Evolutionary conservation across 495 filamentous ascomycete species (phyloP).

Genomic region (Aspergillus sclerotiicarbonarius): DNA sequence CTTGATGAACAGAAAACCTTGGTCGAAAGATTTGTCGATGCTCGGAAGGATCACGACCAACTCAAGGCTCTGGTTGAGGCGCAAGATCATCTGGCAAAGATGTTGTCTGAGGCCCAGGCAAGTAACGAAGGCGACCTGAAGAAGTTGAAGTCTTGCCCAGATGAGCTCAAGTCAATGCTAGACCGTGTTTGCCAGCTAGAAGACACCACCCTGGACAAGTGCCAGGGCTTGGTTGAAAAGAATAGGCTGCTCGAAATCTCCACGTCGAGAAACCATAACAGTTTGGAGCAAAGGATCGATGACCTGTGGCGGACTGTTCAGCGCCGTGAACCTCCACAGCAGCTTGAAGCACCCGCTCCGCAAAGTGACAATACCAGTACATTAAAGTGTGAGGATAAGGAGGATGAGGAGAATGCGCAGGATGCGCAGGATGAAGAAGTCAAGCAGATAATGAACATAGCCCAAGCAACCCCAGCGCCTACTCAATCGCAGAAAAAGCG

Average conservation of each 20-base stretch:
- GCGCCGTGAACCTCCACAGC: not conserved
- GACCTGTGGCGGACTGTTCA: not conserved
- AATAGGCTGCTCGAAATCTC: not conserved
- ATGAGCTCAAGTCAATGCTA: slow-evolving; percentile 1
- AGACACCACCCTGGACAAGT: not conserved
- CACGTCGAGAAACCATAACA: not conserved
- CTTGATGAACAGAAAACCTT: slow-evolving; percentile 7
- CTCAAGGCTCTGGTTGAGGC: not conserved
- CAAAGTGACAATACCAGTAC: not conserved
- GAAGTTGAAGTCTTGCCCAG: not conserved
- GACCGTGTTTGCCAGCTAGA: slow-evolving; percentile 2
- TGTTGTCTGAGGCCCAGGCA: not conserved
- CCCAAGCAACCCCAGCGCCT: slow-evolving; percentile 5
- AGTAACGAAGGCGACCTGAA: not conserved
- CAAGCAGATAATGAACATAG: not conserved
- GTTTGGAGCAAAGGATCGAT: not conserved
- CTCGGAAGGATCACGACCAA: not conserved
- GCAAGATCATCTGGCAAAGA: not conserved
- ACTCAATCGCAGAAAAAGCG: slow-evolving; percentile 13
- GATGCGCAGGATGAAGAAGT: not conserved
- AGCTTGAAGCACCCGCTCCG: not conserved
- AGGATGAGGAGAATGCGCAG: not conserved
- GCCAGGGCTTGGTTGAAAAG: slow-evolving; percentile 1
- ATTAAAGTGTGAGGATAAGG: not conserved
- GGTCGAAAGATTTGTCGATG: not conserved